Evolutionary conservation across 73 alveolate species (phyloP).

Genomic region (Paramecium caudatum): DNA sequence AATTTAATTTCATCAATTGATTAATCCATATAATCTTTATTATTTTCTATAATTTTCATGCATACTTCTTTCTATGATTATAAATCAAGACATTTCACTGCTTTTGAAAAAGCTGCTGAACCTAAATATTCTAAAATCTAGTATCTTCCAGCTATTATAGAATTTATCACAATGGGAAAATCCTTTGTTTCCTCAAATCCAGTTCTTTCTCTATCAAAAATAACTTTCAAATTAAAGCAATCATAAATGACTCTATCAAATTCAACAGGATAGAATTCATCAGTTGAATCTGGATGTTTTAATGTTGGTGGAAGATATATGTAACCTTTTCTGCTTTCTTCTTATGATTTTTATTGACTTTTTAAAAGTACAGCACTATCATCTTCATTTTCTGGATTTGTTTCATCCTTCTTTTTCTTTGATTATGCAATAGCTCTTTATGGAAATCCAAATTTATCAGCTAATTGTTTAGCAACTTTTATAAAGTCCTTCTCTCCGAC

Average conservation of each 20-base stretch:
- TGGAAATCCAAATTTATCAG: slow-evolving; percentile 95
- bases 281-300: slow-evolving; percentile 96
- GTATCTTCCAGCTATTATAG: slow-evolving; percentile 98
- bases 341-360: slow-evolving; percentile 75
- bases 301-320: slow-evolving; percentile 88
- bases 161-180: slow-evolving; percentile 94
- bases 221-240: slow-evolving; percentile 98
- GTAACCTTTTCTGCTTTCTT: slow-evolving; percentile 67
- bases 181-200: slow-evolving; percentile 99
- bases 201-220: slow-evolving; percentile 99
- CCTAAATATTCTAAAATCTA: slow-evolving; percentile 99
- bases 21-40: slow-evolving; percentile 99
- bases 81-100: slow-evolving; percentile 97
- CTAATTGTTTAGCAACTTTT: slow-evolving; percentile 93
- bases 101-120: slow-evolving; percentile 99
- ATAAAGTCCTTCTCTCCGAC: slow-evolving; percentile 94
- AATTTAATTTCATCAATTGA: slow-evolving; percentile 99
- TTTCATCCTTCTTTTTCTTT: slow-evolving; percentile 32
- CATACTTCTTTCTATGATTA: slow-evolving; percentile 97
- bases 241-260: slow-evolving; percentile 97
- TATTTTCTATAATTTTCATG: slow-evolving; percentile 99
- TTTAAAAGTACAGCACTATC: slow-evolving; percentile 70
- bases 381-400: slow-evolving; percentile 72
- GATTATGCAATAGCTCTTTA: slow-evolving; percentile 87
- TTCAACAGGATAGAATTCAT: slow-evolving; percentile 98